Evolutionary conservation across 176 grass and related monocot species (phyloP), one percentile per base, ranked within the genome.

Genomic region (Leersia perrieri): DNA sequence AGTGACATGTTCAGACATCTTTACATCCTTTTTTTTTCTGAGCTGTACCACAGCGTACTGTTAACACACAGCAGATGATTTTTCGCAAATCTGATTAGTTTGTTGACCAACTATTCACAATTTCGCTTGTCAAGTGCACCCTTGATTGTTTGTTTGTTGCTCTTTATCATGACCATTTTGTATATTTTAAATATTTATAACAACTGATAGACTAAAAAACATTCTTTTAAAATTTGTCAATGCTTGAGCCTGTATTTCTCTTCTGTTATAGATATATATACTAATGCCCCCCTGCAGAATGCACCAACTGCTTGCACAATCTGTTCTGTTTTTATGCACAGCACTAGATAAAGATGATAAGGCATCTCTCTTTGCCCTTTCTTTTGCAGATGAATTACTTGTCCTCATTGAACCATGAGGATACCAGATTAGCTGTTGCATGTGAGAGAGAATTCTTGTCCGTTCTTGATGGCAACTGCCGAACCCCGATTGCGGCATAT

Each of bases 401-500:
- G 40, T 87, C 93, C 74, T 90, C 87, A 11, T 62, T 99, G 79
- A 95, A 93, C 84, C 97, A 99, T 64, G 93, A 99, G 58, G 93
- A 93, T 63, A 99, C 97, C 78, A 93, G 93, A 87, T 87, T 99
- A 90, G 97, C 97, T 80, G 97, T 99, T 82, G 45, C 85, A 41
- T 96, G 97, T 74, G 97, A 99, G 83, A 89, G 97, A 80, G 97
- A 92, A 38, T 99, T 96, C 82, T 88, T 99, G 30, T 69, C 90
- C 31, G 94, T 94, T 76, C 84, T 99, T 28, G 97, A 99, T 75
- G 97, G 97, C 73, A 95, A 94, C 65, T 99, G 97, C 38, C 81
- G 97, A 28, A 99, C 97, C 31, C 97, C 97, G 67, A 99, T 93
- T 75, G 93, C 97, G 6, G 97, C 93, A 8, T 93, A 99, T 88